Evolutionary conservation across 2,329 filamentous ascomycete species (phyloP), one percentile per base, ranked within the genome.

Genomic region (Nakataea oryzae): DNA sequence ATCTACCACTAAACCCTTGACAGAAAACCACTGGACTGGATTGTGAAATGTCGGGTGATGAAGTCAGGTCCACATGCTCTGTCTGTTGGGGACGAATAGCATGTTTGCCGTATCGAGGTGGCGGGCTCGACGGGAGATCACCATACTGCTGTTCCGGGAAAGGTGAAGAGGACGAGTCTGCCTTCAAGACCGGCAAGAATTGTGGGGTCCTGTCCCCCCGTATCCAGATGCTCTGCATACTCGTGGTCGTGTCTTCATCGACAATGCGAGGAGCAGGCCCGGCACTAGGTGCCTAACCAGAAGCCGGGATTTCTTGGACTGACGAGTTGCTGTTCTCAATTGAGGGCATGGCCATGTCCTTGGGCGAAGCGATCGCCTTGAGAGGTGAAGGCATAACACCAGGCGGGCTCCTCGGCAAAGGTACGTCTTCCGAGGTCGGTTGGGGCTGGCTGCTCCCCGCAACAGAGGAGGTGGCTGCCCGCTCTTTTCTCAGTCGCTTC

Each of bases 401-500:
- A 4, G 41, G 41, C 21, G 41, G 41, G 3, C 41, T 50, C 5
- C 41, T 50, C 21, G 41, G 34, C 34, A 21, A 21, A 9, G 34
- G 41, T n/a, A 7, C 41, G 9, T 7, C 41, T 50, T 24, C 21
- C 9, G 41, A n/a, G 41, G 21, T n/a, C 41, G 41, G 41, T n/a
- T 8, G 41, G 41, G 41, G 14, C 41, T 21, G 41, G 41, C 41
- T 50, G 17, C 41, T 50, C 41, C 41, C 41, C 41, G 41, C 7
- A 9, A 24, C 58, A 21, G 58, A 14, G 13, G 34, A 59, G 34
- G 30, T 32, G n/a, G 32, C 27, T 28, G 27, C 29, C 6, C 50
- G 47, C 34, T 54, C 59, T 41, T 47, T 62, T n/a, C 26, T 55
- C 30, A 59, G 61, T 8, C 41, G 41, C 62, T 69, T 70, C 27